Conservation (phyloP, 2,329 filamentous ascomycete species). For the Pestalotiopsis sp. region DNA sequence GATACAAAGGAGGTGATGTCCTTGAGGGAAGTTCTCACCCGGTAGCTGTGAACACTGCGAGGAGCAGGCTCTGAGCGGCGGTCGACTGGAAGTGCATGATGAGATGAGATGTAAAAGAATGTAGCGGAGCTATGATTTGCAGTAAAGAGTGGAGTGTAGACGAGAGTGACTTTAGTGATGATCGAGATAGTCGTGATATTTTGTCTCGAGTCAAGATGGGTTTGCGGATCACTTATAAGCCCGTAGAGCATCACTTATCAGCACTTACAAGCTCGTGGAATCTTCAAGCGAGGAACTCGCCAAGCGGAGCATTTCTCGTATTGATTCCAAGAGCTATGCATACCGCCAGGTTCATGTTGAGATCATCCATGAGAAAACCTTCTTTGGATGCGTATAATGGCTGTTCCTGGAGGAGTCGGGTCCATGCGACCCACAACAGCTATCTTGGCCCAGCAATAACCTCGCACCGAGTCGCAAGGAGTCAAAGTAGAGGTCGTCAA, state of each 20-base stretch:
- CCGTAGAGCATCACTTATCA: background rate
- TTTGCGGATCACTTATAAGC: background rate
- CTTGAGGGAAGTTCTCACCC: background rate
- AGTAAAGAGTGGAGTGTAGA: background rate
- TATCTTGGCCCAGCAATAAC: background rate
- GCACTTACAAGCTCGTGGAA: no score
- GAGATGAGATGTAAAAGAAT: background rate
- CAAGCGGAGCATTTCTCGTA: background rate
- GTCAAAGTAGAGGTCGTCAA: background rate
- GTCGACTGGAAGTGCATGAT: background rate
- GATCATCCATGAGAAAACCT: background rate
- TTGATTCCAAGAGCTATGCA: background rate
- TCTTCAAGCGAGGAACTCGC: background rate
- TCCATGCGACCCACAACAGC: background rate
- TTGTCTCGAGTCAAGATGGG: background rate
- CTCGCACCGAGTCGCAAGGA: background rate
- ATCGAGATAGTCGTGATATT: background rate
- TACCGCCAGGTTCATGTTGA: background rate
- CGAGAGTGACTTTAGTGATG: background rate
- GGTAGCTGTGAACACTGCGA: background rate
- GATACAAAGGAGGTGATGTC: no score
- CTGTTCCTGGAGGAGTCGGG: background rate
- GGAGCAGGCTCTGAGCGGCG: background rate
- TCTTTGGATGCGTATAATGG: background rate
- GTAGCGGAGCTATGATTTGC: background rate